Evolutionary conservation across 768 basidiomycete species (phyloP), one percentile per base, ranked within the genome.

Genomic region (Mycena kentingensis): DNA sequence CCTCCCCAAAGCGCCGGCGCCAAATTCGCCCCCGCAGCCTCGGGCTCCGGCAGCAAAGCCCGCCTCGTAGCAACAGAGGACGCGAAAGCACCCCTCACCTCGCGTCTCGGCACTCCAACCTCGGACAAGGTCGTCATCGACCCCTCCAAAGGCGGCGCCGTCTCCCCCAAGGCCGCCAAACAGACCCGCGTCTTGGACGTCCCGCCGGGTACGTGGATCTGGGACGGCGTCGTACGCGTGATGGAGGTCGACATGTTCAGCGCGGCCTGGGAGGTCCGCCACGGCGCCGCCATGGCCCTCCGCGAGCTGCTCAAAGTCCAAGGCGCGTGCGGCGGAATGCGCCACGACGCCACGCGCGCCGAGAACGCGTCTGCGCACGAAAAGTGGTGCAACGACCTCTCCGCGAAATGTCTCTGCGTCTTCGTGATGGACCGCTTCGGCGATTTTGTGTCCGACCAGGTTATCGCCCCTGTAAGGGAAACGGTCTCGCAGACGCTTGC

Each of bases 351-450:
- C 18, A 73, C 80, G 3, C 60, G 54, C 48, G 70, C 75, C 48
- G 83, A 85, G 63, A 94, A 94, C 59, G 77, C 78, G 18, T 67
- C 74, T 35, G 77, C 77, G 0, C 92, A 94, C 62, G 88, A 91
- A 68, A 79, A 79, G 61, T 96, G 93, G 93, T 93, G 90, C 68
- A 95, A 95, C 55, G 84, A 87, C 52, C 72, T 98, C 15, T 88
- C 92, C 2, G 83, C 90, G 10, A 88, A 88, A 60, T 81, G 97
- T 45, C 80, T 98, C 2, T 88, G 87, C 60, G 84, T 98, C 8
- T 89, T 98, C 56, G 89, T 96, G 27, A 77, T 98, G 22, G 97
- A 99, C 67, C 85, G 97, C n/a, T 99, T 99, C 62, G 93, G 95
- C 2, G 97, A 99, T 70, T 99, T 95, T 65, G 85, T 97, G 29